Evolutionary conservation across 331 rosid species (phyloP).

Genomic region (Pyrus hybrid): DNA sequence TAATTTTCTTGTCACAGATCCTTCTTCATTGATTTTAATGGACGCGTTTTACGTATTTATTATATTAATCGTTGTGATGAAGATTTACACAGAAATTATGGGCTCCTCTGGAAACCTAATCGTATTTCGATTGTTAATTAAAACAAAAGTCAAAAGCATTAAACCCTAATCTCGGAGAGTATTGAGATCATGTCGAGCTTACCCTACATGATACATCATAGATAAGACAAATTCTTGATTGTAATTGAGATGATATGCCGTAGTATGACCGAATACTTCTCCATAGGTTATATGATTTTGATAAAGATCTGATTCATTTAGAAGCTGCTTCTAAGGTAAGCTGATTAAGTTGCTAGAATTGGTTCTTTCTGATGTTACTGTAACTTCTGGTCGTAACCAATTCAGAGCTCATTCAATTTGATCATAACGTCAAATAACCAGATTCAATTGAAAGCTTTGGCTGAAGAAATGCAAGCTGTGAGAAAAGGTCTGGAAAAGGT

Average conservation of each 20-base stretch:
- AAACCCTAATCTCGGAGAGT: too few relatives aligned
- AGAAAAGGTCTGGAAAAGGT: conserved; percentile 97
- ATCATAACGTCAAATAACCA: conserved; percentile 29
- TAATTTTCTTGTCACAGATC: too few relatives aligned
- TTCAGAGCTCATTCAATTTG: background rate
- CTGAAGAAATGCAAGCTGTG: conserved; percentile 99
- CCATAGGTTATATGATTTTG: conserved; percentile 44
- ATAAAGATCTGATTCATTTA: conserved; percentile 78
- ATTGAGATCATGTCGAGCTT: too few relatives aligned
- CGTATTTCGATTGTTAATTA: too few relatives aligned
- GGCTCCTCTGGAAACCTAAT: too few relatives aligned
- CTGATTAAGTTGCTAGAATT: conserved; percentile 1
- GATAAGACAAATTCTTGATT: too few relatives aligned
- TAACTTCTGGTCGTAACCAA: background rate
- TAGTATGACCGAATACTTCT: too few relatives aligned
- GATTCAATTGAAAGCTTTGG: conserved; percentile 95
- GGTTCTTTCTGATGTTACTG: background rate
- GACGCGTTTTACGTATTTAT: background rate
- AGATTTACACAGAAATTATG: too few relatives aligned
- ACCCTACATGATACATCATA: too few relatives aligned
- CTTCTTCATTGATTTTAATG: too few relatives aligned
- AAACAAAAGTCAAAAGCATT: too few relatives aligned
- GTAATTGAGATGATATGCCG: too few relatives aligned
- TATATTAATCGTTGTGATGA: background rate
- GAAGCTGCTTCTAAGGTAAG: conserved; percentile 95